Evolutionary conservation across 2,329 filamentous ascomycete genomes (phyloP).

Genomic region (Amphichorda felina): DNA sequence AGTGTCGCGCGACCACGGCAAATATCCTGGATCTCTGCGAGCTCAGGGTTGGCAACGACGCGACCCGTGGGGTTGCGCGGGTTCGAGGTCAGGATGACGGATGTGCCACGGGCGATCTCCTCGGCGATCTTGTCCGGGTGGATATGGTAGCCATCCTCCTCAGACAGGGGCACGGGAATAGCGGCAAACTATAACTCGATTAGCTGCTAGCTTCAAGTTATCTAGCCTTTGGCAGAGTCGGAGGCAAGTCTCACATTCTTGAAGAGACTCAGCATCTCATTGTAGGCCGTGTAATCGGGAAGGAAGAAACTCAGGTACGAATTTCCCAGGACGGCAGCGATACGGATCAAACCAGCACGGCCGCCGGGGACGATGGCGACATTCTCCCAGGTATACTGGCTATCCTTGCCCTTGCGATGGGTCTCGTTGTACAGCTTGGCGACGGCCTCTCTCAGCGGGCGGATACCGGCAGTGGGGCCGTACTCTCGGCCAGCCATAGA

Average conservation of each 20-base stretch:
- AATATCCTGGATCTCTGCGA: slow-evolving; percentile 85
- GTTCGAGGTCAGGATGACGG: slow-evolving; percentile 89
- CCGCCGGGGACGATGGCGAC: slow-evolving; percentile 93
- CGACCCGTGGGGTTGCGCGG: slow-evolving; percentile 89
- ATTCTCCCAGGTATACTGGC: slow-evolving; percentile 94
- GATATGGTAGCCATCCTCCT: slow-evolving; percentile 85
- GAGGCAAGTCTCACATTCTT: slow-evolving; percentile 52
- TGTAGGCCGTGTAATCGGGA: slow-evolving; percentile 93
- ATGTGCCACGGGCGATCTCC: slow-evolving; percentile 75
- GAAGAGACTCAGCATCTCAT: slow-evolving; percentile 93
- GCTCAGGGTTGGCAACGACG: slow-evolving; percentile 72
- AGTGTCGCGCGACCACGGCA: slow-evolving; percentile 83
- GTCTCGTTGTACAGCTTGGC: slow-evolving; percentile 88
- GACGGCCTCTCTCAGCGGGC: slow-evolving; percentile 77
- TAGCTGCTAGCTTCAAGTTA: neutral
- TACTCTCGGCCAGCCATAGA: slow-evolving; percentile 76
- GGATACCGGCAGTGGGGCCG: slow-evolving; percentile 88
- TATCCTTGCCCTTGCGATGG: slow-evolving; percentile 76
- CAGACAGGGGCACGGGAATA: slow-evolving; percentile 73
- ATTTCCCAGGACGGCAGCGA: slow-evolving; percentile 87
- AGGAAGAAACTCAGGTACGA: slow-evolving; percentile 91
- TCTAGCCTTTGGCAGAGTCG: neutral
- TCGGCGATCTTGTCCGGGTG: slow-evolving; percentile 83
- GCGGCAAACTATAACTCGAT: slow-evolving; percentile 57
- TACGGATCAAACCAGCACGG: slow-evolving; percentile 83